Conservation (phyloP, 1,139 yeast genomes). For the Hemisphaericaspora lyxosophila region DNA sequence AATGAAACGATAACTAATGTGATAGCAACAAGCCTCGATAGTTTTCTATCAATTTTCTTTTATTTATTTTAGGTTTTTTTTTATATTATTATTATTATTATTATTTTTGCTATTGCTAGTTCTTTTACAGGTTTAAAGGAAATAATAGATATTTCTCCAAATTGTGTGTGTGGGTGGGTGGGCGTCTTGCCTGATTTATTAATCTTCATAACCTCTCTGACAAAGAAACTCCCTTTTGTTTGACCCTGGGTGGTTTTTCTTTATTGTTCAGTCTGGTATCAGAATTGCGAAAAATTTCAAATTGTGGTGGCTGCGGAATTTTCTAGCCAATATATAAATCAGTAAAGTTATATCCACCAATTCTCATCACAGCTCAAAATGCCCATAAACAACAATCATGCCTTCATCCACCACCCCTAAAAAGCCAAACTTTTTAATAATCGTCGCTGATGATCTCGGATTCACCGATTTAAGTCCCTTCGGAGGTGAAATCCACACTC, state of each 20-base stretch:
- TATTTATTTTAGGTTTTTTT: neutral
- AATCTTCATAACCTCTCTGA: too few relatives aligned
- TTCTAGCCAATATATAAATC: neutral
- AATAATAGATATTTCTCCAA: neutral
- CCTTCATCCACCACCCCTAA: conserved; percentile 5
- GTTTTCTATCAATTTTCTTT: neutral
- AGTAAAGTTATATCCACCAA: too few relatives aligned
- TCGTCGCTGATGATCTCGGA: conserved; percentile 64
- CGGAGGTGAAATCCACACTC: conserved; percentile 62
- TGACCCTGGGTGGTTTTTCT: too few relatives aligned
- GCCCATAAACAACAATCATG: too few relatives aligned
- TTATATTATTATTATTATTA: neutral
- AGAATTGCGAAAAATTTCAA: too few relatives aligned
- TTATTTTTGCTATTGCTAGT: too few relatives aligned
- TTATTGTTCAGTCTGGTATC: too few relatives aligned
- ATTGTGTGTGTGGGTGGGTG: too few relatives aligned
- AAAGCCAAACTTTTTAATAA: conserved; percentile 49
- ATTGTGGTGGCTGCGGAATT: neutral
- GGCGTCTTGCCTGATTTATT: too few relatives aligned
- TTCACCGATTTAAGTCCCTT: conserved; percentile 57
- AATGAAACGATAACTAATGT: neutral
- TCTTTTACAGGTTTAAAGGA: conserved; percentile 1
- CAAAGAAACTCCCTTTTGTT: too few relatives aligned
- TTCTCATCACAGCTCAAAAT: too few relatives aligned
- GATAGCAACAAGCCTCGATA: neutral